Percentiles rank a stretch among this genome's conserved stretches.
Conservation (phyloP, 768 basidiomycete genomes). For the Boletus eberwhitei region DNA sequence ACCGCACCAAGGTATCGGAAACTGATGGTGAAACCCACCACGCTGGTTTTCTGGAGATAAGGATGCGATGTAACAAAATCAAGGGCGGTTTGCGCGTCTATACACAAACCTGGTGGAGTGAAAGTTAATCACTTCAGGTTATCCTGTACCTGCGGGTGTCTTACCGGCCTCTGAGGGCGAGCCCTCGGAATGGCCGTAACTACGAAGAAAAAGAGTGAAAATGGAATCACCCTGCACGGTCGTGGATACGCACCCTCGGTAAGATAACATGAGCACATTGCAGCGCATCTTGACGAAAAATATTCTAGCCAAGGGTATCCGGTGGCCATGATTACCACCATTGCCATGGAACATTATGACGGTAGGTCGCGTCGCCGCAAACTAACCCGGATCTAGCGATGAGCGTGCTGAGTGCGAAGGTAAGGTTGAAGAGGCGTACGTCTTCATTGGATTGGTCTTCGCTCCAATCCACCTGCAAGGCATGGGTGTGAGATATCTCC, state of each 20-base stretch:
- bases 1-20: background rate
- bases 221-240: background rate
- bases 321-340: slow-evolving; percentile 83
- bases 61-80: slow-evolving; percentile 70
- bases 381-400: slow-evolving; percentile 23
- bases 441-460: slow-evolving; percentile 54
- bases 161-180: slow-evolving; percentile 79
- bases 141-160: background rate
- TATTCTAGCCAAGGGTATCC: slow-evolving; percentile 81
- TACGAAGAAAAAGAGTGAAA: slow-evolving; percentile 25
- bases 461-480: slow-evolving; percentile 34
- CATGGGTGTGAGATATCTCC: slow-evolving; percentile 38
- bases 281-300: slow-evolving; percentile 83
- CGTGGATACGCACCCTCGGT: slow-evolving; percentile 65
- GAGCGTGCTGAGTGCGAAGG: background rate
- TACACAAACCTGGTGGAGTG: slow-evolving; percentile 54
- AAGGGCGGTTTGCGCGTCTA: slow-evolving; percentile 82
- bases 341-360: slow-evolving; percentile 94
- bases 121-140: background rate
- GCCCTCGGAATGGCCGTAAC: slow-evolving; percentile 89
- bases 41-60: slow-evolving; percentile 56
- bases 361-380: slow-evolving; percentile 63
- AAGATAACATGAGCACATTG: slow-evolving; percentile 93
- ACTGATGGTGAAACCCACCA: slow-evolving; percentile 44
- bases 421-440: slow-evolving; percentile 33